Base-by-base conservation (phyloP, 495 filamentous ascomycete genomes). In the Penicillium manginii region DNA sequence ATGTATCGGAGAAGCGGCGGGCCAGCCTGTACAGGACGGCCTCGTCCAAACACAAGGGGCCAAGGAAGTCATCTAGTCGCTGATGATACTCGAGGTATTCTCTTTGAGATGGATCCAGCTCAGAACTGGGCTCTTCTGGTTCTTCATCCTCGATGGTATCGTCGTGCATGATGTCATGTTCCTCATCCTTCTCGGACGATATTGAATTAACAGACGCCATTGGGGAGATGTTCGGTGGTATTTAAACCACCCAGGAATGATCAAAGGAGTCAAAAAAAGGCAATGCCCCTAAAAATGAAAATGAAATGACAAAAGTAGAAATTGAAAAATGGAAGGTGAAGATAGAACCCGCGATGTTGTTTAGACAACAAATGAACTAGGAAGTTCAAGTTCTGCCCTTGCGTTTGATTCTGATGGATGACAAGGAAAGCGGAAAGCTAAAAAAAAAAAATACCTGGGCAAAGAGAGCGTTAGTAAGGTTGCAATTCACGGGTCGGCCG, bases 1-100 rank as follows among this genome's bases (percentile, higher is more conserved):
- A 94, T 32, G 83, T 86, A 29, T 61, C 73, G 52, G 80, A 82
- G 35, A 92, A 83, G 52, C 82, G 82, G 50, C 76, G 78, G 1
- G 90, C 84, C 47, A 93, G 76, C 52, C 75, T 72, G 54, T 87
- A 79, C 11, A 89, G 78, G 33, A 78, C 75, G 11, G 68, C 70
- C 55, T 79, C 78, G 47, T 78, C 74, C 23, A 78, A 58, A 18
- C 51, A 57, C 10, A 81, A 50, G 5, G 78, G 77, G 15, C 68
- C 61, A 35, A 81, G 45, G n/a, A 80, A 79, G 0, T 71, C 67
- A 52, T 76, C 69, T 21, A 81, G 55, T 51, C 56, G 68, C 11
- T 71, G 66, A 48, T 73, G 56, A 57, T 70, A 61, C 51, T 67
- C 73, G 49, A 73, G 54, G 31, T 68, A 54, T 66, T 72, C 71